Conservation (phyloP, 2,329 filamentous ascomycete species). For the Trichocomaceae sp. region DNA sequence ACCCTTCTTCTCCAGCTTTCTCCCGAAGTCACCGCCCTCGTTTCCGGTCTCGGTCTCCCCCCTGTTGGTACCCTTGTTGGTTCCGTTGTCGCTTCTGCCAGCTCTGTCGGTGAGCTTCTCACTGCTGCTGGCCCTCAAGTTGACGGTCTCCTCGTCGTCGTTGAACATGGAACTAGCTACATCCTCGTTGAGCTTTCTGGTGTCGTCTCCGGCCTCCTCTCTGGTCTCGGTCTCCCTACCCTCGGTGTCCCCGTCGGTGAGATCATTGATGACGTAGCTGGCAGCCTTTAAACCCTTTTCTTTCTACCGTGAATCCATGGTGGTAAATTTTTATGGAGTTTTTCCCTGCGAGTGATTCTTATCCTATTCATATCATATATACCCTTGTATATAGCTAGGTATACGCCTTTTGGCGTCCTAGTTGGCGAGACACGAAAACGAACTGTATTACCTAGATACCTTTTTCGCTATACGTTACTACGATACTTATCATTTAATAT, state of each 20-base stretch:
- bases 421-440: background rate
- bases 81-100: slow-evolving; percentile 21
- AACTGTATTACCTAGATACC: background rate
- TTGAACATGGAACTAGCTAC: slow-evolving; percentile 18
- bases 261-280: slow-evolving; percentile 20
- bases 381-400: slow-evolving; percentile 6
- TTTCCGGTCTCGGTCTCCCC: slow-evolving; percentile 25
- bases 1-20: slow-evolving; percentile 28
- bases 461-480: background rate
- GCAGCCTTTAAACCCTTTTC: slow-evolving; percentile 11
- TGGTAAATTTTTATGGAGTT: background rate
- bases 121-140: slow-evolving; percentile 17
- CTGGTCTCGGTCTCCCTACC: slow-evolving; percentile 21
- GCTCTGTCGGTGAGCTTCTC: slow-evolving; percentile 24
- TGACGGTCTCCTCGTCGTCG: slow-evolving; percentile 19
- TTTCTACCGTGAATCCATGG: background rate
- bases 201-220: slow-evolving; percentile 18
- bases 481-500: background rate
- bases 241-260: slow-evolving; percentile 24
- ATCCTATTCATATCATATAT: background rate
- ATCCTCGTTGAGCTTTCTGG: slow-evolving; percentile 21
- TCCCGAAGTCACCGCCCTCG: slow-evolving; percentile 24
- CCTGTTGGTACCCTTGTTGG: slow-evolving; percentile 23
- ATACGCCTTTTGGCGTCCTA: background rate
- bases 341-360: too few relatives aligned